A percentile compares a stretch with the other conserved stretches of the same genome.
Conservation (phyloP, 2,329 filamentous ascomycete species). For the Ascochyta lentis region DNA sequence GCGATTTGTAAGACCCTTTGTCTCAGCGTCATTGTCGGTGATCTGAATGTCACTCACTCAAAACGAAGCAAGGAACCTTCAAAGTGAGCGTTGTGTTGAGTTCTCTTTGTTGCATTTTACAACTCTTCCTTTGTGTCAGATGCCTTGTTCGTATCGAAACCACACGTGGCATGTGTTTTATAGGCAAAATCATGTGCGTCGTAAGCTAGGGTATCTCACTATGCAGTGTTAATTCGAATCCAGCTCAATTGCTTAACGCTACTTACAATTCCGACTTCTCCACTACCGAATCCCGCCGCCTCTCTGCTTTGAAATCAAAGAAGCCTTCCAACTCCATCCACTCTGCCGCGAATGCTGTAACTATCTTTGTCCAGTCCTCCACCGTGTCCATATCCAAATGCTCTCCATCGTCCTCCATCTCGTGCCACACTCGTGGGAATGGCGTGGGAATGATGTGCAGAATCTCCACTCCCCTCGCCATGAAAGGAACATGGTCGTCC, state of each 20-base stretch:
- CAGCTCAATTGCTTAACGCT: constrained; percentile 19
- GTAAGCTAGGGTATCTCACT: constrained; percentile 42
- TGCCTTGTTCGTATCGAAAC: no score
- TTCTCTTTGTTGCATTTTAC: neutral
- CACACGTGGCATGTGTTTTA: no score
- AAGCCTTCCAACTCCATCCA: constrained; percentile 75
- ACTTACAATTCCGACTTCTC: constrained; percentile 49
- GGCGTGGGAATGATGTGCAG: constrained; percentile 86
- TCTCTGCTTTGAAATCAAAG: constrained; percentile 35
- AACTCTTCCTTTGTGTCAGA: neutral
- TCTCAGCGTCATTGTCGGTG: neutral
- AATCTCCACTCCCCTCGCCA: constrained; percentile 86
- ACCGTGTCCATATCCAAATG: constrained; percentile 83
- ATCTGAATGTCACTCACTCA: neutral
- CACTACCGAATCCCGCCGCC: constrained; percentile 18
- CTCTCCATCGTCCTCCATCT: constrained; percentile 79
- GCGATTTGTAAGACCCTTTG: neutral
- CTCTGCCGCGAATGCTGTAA: constrained; percentile 85
- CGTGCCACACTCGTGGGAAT: constrained; percentile 89
- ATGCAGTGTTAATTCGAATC: constrained; percentile 28
- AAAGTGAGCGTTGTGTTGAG: neutral
- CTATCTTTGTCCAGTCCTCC: constrained; percentile 86
- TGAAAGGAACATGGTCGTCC: constrained; percentile 94
- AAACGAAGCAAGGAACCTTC: neutral
- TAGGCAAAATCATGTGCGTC: constrained; percentile 7